phyloP scores from a whole-genome alignment of 139 green algal genomes.

The Choricystis sp. region DNA sequence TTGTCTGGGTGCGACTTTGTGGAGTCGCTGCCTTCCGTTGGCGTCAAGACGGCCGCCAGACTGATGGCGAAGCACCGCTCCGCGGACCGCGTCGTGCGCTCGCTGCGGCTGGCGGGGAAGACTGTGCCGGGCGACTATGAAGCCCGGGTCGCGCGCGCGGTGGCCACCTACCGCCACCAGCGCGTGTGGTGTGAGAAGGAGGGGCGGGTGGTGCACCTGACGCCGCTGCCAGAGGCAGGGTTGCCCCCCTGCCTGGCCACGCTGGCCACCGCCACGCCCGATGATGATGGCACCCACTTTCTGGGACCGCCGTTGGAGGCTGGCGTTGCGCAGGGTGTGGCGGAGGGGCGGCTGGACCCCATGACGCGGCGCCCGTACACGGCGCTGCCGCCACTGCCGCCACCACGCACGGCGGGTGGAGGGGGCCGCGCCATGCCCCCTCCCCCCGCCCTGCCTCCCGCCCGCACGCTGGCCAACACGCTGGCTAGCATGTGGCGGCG shows the following conservation, averaged over 20 bases:
- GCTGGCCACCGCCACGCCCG: no score
- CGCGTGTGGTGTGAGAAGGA: constrained; percentile 51
- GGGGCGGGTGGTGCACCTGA: constrained; percentile 43
- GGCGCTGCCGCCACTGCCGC: not conserved
- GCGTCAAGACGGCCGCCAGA: constrained; percentile 78
- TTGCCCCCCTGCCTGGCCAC: no score
- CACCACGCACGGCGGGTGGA: not conserved
- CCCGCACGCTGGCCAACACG: not conserved
- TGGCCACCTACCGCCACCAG: constrained; percentile 88
- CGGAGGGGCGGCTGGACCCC: constrained; percentile 40
- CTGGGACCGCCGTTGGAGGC: constrained; percentile 47
- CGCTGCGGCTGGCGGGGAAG: constrained; percentile 58
- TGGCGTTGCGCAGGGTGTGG: constrained; percentile 39
- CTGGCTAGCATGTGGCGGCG: not conserved
- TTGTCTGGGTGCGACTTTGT: constrained; percentile 95
- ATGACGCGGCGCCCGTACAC: constrained; percentile 14
- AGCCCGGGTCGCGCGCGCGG: constrained; percentile 55
- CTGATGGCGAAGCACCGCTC: constrained; percentile 26
- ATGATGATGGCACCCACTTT: constrained; percentile 36
- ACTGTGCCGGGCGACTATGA: constrained; percentile 65
- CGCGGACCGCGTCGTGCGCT: constrained; percentile 5
- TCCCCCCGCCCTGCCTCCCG: no score
- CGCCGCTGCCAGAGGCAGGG: constrained; percentile 29
- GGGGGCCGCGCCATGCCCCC: not conserved
- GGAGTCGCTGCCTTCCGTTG: constrained; percentile 52